Base-by-base conservation (phyloP, 2,329 filamentous ascomycete genomes). In the Aspergillus piperis region DNA sequence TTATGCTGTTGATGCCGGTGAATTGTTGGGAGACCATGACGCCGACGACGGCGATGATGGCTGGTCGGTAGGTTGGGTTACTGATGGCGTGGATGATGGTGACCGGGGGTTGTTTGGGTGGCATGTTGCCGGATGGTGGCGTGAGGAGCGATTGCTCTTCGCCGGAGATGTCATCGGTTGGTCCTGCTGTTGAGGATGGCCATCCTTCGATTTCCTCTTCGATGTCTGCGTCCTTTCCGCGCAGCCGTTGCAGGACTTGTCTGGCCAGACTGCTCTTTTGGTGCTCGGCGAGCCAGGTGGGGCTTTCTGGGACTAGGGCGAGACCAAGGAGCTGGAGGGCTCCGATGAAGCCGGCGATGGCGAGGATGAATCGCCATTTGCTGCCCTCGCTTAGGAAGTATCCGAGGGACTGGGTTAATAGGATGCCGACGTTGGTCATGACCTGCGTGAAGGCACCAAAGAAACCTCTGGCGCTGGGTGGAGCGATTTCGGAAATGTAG, bases 1-100 rank as follows among this genome's bases (percentile, higher is more conserved):
- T 90, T 71, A 98, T 94, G 60, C 90, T 94, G 83, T 99, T 98
- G 79, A 98, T 94, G 50, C 92, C 94, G 60, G 90, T 94, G 39
- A 97, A 83, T 75, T 99, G 95, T 74, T 98, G 95, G 0, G 91
- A 89, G 60, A 93, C 83, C 93, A 98, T 97, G 67, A 96, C 88
- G 1, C 91, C 92, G 11, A 96, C 84, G 3, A 96, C 91, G 4
- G 93, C 92, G 61, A 95, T 83, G 57, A 96, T 88, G 55, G 90
- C 90, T 0, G 87, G 88, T 3, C 88, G 85, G 69, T 90, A 90
- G 8, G 85, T 79, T 0, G 88, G 83, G 67, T 94, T 86, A 23
- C 79, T 82, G 41, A 92, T 75, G 8, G 93, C 90, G 61, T 79
- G 76, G 60, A 82, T 68, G 58, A 94, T 84, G 38, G 93, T 87